These are phyloP conservation scores for Ustilago crameri DNA, from an alignment of 1,284 basidiomycete species.

Conservation along the genomic window DNA sequence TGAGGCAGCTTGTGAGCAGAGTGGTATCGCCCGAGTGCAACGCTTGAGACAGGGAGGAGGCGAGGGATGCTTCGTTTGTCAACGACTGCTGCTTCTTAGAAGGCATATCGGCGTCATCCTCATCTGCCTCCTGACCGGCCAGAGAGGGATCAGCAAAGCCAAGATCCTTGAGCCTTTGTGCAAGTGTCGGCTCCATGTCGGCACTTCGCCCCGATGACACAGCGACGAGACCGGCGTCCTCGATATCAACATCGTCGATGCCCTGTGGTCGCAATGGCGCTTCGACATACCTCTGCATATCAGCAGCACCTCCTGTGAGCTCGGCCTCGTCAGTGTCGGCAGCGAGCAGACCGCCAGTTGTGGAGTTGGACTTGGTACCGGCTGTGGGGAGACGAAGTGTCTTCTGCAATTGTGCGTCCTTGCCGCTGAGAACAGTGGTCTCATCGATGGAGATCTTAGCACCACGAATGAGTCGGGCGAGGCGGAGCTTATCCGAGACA, in stretches of 20 bases:
- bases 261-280: slow-evolving; percentile 33
- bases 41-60: slow-evolving; percentile 93
- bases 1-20: slow-evolving; percentile 86
- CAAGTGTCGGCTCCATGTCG: slow-evolving; percentile 52
- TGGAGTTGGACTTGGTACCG: slow-evolving; percentile 12
- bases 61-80: slow-evolving; percentile 85
- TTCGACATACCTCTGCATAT: slow-evolving; percentile 56
- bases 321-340: slow-evolving; percentile 36
- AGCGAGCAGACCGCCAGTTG: slow-evolving; percentile 16
- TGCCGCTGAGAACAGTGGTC: slow-evolving; percentile 35
- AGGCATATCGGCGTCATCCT: slow-evolving; percentile 34
- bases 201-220: slow-evolving; percentile 11
- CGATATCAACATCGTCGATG: slow-evolving; percentile 40
- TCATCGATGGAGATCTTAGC: slow-evolving; percentile 61
- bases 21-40: slow-evolving; percentile 92
- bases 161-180: slow-evolving; percentile 56
- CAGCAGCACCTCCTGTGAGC: slow-evolving; percentile 37
- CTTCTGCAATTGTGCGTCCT: slow-evolving; percentile 31
- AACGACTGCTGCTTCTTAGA: slow-evolving; percentile 63
- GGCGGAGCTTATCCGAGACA: slow-evolving; percentile 36
- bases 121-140: slow-evolving; percentile 39
- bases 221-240: slow-evolving; percentile 30
- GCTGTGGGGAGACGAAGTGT: slow-evolving; percentile 19
- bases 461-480: slow-evolving; percentile 57
- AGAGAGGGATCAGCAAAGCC: slow-evolving; percentile 39